A percentile compares a stretch with the other conserved stretches of the same genome.
Conservation (phyloP, 192 early-diverging fungal species). For the Entomortierella chlamydospora region DNA sequence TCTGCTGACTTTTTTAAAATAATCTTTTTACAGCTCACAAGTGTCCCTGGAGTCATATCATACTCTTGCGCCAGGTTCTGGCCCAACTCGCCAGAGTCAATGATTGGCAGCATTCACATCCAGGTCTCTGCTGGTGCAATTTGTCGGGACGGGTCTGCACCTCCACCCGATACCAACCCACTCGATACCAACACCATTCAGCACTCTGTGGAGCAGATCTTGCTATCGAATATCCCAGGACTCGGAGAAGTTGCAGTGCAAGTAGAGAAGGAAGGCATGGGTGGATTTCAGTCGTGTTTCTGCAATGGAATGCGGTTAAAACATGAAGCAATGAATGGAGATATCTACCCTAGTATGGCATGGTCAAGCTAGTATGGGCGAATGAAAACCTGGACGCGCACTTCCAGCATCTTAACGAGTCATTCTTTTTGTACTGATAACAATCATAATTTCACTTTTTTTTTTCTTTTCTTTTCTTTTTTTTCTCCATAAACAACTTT, state of each 20-base stretch:
- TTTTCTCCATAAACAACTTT: slow-evolving; percentile 6
- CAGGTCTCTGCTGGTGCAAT: slow-evolving; percentile 37
- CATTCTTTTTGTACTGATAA: too few species aligned
- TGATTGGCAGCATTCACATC: slow-evolving; percentile 67
- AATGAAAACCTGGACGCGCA: too few species aligned
- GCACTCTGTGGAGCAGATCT: slow-evolving; percentile 52
- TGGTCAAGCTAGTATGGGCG: slow-evolving; percentile 22
- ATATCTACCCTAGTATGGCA: background rate
- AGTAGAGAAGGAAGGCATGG: slow-evolving; percentile 55
- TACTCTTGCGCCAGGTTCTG: slow-evolving; percentile 64
- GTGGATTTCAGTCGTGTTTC: slow-evolving; percentile 51
- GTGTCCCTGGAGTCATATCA: slow-evolving; percentile 54
- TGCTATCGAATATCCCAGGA: slow-evolving; percentile 61
- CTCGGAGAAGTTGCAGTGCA: slow-evolving; percentile 65
- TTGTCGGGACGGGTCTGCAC: slow-evolving; percentile 26
- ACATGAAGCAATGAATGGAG: slow-evolving; percentile 1
- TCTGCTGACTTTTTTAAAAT: too few species aligned
- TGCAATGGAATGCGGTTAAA: slow-evolving; percentile 53
- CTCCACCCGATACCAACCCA: too few species aligned
- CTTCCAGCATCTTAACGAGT: too few species aligned
- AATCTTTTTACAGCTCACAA: slow-evolving; percentile 22
- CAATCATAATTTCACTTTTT: too few species aligned
- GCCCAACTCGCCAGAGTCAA: slow-evolving; percentile 65
- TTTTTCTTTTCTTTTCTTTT: too few species aligned
- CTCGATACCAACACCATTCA: slow-evolving; percentile 51